A percentile compares a stretch with the other conserved stretches of the same genome.
Evolutionary conservation across 1,284 basidiomycete species (phyloP).

Genomic region (Pseudozyma thailandica): DNA sequence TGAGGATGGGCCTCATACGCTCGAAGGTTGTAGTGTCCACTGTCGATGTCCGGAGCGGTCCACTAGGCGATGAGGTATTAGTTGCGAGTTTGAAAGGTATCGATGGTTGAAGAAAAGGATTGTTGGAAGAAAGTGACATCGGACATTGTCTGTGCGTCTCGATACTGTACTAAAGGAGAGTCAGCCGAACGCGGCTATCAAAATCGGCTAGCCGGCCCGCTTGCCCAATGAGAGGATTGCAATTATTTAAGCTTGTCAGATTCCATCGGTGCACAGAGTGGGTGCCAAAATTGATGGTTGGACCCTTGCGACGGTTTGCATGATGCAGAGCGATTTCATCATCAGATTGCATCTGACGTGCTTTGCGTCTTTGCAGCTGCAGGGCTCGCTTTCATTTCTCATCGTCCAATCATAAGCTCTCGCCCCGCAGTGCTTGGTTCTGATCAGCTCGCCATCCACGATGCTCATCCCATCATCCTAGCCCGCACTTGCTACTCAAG

Average conservation of each 20-base stretch:
- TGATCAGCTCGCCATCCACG: constrained; percentile 6
- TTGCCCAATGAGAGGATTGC: too few species aligned
- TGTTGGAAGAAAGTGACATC: too few species aligned
- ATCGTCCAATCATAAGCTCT: constrained; percentile 18
- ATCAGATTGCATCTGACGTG: constrained; percentile 34
- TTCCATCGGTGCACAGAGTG: neutral
- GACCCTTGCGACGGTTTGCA: neutral
- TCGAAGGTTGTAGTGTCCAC: too few species aligned
- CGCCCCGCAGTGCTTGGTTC: constrained; percentile 7
- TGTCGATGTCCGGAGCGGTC: too few species aligned
- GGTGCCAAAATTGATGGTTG: constrained; percentile 3
- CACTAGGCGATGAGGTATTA: too few species aligned
- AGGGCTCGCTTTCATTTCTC: neutral
- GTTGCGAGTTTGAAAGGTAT: too few species aligned
- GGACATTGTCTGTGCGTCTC: too few species aligned
- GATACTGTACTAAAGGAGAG: too few species aligned
- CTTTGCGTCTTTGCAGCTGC: constrained; percentile 1
- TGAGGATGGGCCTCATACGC: constrained; percentile 22
- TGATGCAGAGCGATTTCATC: constrained; percentile 21
- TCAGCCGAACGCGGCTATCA: too few species aligned
- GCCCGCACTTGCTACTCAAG: too few species aligned
- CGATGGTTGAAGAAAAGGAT: too few species aligned
- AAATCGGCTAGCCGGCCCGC: too few species aligned
- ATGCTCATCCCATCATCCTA: constrained; percentile 1
- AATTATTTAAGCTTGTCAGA: neutral